Evolutionary conservation across 257 asterid genomes (phyloP), one percentile per base, ranked within the genome.

Genomic region (Perilla frutescens): DNA sequence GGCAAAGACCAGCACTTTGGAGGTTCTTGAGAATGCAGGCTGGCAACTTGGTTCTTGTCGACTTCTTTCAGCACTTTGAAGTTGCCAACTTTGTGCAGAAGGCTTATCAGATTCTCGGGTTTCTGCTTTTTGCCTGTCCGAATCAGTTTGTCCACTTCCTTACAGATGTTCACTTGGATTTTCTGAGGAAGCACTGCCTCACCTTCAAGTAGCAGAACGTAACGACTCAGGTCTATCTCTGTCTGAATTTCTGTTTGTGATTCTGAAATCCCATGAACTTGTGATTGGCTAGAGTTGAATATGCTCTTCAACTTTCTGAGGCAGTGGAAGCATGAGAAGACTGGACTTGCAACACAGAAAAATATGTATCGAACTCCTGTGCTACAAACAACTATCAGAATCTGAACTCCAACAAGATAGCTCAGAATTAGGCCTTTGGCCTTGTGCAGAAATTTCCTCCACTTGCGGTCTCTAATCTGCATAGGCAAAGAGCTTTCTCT

Each of bases 1-100:
- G 84, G 77, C 68, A 86, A 51, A 73, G 84, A 79, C 91, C 95
- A 88, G 79, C 85, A 86, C 40, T 78, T 76, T n/a, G 80, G 81
- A 60, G 84, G 89, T 59, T 86, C 89, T 41, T 66, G 72, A 11
- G 89, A 75, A 54, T 79, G 80, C 65, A 82, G 84, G 60, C 76
- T 73, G 7, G 80, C 85, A 70, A 81, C 82, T 56, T 79, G 81
- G 70, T 74, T 43, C 47, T 55, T 59, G 48, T 80, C 80, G 4
- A 88, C 77, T 61, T 81, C 84, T 62, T 54, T 53, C 68, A 79
- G 62, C 66, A 87, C 83, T 43, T 36, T 48, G 75, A 82, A 82
- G 60, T 68, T 78, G 55, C 83, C 76, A 3, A 66, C 37, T 40
- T 76, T 78, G 0, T 66, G 63, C 15, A 72, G 62, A 40, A 72